These are phyloP conservation scores for Orobanche coerulescens DNA, from an alignment of 257 asterid genomes.

Conservation along the genomic window DNA sequence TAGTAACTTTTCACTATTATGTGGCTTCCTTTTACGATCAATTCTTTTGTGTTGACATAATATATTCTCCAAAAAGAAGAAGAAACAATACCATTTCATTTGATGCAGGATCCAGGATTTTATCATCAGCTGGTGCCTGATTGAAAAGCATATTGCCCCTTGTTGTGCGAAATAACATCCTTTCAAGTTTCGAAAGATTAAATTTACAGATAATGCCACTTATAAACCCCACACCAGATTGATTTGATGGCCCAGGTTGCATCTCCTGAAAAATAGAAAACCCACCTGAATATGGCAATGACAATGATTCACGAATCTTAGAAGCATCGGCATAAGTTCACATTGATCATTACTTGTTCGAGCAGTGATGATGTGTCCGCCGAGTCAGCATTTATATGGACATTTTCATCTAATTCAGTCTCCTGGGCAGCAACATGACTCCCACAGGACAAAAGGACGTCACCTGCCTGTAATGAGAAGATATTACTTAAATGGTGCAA, in stretches of 20 bases:
- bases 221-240: constrained; percentile 86
- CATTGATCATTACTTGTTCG: constrained; percentile 56
- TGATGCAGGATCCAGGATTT: constrained; percentile 72
- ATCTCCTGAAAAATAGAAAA: constrained; percentile 58
- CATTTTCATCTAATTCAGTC: constrained; percentile 71
- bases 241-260: constrained; percentile 68
- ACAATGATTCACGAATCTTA: constrained; percentile 20
- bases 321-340: constrained; percentile 18
- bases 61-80: constrained; percentile 19
- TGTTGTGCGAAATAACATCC: constrained; percentile 96
- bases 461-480: constrained; percentile 59
- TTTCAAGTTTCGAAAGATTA: constrained; percentile 67
- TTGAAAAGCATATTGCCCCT: constrained; percentile 98
- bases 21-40: background rate
- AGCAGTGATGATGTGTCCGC: constrained; percentile 62
- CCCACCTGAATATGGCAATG: constrained; percentile 23
- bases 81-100: constrained; percentile 63
- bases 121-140: constrained; percentile 70
- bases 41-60: background rate
- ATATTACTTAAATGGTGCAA: background rate
- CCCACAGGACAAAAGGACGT: constrained; percentile 72
- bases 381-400: constrained; percentile 36
- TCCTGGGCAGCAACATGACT: constrained; percentile 51
- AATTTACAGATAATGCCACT: constrained; percentile 85
- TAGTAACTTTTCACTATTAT: background rate